phyloP scores from a whole-genome alignment of 352 stramenopile species.

The Globisporangium megalacanthum region DNA sequence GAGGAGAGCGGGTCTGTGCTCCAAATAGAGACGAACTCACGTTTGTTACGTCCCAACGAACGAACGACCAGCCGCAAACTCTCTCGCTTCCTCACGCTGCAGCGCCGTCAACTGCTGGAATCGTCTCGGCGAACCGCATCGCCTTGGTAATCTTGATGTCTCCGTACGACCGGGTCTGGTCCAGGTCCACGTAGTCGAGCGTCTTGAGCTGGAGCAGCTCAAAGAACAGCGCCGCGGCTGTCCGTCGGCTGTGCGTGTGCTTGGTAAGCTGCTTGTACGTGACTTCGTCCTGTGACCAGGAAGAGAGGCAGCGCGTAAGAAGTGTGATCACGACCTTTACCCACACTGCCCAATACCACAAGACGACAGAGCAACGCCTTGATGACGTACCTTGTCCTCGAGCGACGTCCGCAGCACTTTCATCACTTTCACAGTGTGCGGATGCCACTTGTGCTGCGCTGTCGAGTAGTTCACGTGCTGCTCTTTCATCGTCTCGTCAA shows the following conservation, averaged over 20 bases:
- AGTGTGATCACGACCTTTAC: neutral
- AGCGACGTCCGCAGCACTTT: slow-evolving; percentile 78
- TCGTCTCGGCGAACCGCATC: slow-evolving; percentile 60
- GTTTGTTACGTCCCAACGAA: neutral
- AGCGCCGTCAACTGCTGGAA: slow-evolving; percentile 69
- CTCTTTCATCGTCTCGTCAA: slow-evolving; percentile 30
- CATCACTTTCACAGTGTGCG: slow-evolving; percentile 96
- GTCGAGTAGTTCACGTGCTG: slow-evolving; percentile 32
- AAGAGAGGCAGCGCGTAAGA: too few relatives aligned
- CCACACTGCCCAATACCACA: neutral
- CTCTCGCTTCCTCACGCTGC: slow-evolving; percentile 7
- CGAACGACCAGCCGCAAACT: slow-evolving; percentile 1
- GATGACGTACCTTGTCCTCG: slow-evolving; percentile 44
- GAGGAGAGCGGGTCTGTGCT: too few relatives aligned
- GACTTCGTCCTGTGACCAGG: slow-evolving; percentile 38
- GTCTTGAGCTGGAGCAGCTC: slow-evolving; percentile 98
- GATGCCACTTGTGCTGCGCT: slow-evolving; percentile 95
- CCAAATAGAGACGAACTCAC: too few relatives aligned
- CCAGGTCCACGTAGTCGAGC: slow-evolving; percentile 95
- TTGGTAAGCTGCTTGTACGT: slow-evolving; percentile 86
- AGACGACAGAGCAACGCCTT: neutral
- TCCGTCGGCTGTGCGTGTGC: slow-evolving; percentile 78
- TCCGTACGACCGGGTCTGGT: slow-evolving; percentile 90
- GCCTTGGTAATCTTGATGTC: slow-evolving; percentile 91
- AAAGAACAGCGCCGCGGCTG: slow-evolving; percentile 94